A percentile compares a stretch with the other conserved stretches of the same genome.
phyloP scores from a whole-genome alignment of 345 rosid species.

The Aquilaria yunnanensis region DNA sequence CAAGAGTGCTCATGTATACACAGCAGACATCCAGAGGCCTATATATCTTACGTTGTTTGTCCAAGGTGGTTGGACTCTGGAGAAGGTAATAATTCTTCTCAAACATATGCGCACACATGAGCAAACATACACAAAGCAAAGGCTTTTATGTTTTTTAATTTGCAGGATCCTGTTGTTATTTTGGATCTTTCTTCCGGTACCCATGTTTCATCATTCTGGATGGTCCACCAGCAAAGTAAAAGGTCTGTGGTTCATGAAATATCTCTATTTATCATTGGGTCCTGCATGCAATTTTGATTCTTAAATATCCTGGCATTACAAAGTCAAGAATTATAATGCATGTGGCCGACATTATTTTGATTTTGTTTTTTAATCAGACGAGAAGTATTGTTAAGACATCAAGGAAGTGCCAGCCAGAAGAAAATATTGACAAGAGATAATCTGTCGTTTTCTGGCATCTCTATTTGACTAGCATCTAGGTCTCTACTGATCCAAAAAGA shows the following conservation, averaged over 20 bases:
- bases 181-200: slow-evolving; percentile 70
- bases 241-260: slow-evolving; percentile 41
- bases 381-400: too few relatives aligned
- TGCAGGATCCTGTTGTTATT: slow-evolving; percentile 77
- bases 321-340: too few relatives aligned
- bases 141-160: slow-evolving; percentile 11
- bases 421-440: too few relatives aligned
- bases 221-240: slow-evolving; percentile 86
- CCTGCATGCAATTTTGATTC: too few relatives aligned
- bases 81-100: slow-evolving; percentile 49
- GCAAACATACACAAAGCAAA: slow-evolving; percentile 2
- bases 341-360: too few relatives aligned
- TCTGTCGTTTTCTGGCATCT: too few relatives aligned
- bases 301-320: too few relatives aligned
- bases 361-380: too few relatives aligned
- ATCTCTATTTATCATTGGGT: too few relatives aligned
- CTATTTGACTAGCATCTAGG: too few relatives aligned
- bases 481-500: too few relatives aligned
- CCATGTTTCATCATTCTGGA: slow-evolving; percentile 85
- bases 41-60: slow-evolving; percentile 66
- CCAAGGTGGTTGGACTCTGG: slow-evolving; percentile 91
- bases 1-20: slow-evolving; percentile 51
- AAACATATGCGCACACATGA: neutral
- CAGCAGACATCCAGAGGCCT: slow-evolving; percentile 70
- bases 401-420: too few relatives aligned